Base-by-base conservation (phyloP, 1,284 basidiomycete species). In the Cutaneotrichosporon sp. region DNA sequence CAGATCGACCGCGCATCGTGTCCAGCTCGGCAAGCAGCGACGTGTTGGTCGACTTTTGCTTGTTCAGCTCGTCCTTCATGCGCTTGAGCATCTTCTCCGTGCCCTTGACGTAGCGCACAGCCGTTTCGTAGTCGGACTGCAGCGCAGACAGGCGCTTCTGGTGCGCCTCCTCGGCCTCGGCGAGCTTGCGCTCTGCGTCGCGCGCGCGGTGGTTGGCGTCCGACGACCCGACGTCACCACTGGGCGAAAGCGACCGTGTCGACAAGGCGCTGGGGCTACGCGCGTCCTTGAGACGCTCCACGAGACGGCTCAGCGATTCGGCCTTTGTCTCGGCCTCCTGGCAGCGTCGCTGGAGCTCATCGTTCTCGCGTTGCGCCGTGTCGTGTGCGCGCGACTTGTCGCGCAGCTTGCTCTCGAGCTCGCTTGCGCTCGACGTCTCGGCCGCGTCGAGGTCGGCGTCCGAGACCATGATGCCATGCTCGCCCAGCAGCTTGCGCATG, bases 51-150 rank as follows among this genome's bases (percentile, higher is more conserved):
- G 80, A 79, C 77, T 94, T 94, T 73, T 92, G 88, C 76, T 89
- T 93, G 58, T 83, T 87, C 54, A 94, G 77, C 69, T 96, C 92
- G 64, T 90, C 88, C 75, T 93, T 92, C 87, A 98, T 93, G 64
- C 89, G 84, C 62, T 92, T 85, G 79, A 97, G 88, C 86, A 98
- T 94, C 78, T 97, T 97, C 76, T 99, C 96, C 1, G 93, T 97
- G 49, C 92, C 91, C 81, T 91, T 93, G 68, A 51, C 68, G 63
- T 60, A 69, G 52, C 69, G 57, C 26, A 74, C 73, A 26, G 72
- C 73, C 17, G 63, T 71, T 69, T 94, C 88, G 74, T 97, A 97
- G 72, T 97, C 93, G 62, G 90, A 86, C 75, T 97, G 92, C 73
- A 97, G 84, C 68, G 91, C 88, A 66, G 68, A 62, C 26, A 75